phyloP scores from a whole-genome alignment of 2,329 filamentous ascomycete species.

The Colletotrichum tamarilloi region DNA sequence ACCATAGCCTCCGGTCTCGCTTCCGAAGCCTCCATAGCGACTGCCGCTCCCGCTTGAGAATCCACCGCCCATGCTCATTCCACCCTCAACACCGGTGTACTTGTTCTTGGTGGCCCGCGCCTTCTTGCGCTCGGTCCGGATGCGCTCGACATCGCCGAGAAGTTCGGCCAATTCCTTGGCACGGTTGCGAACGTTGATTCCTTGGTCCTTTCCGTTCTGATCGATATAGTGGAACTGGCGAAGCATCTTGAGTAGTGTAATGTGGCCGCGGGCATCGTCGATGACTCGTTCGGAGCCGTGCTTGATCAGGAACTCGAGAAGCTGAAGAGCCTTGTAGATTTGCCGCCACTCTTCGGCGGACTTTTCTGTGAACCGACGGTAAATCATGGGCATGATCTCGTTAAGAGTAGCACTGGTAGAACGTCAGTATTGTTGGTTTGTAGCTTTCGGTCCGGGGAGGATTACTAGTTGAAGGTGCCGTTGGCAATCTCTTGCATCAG shows the following conservation, averaged over 20 bases:
- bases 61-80: slow-evolving; percentile 69
- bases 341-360: slow-evolving; percentile 98
- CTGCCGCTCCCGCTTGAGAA: slow-evolving; percentile 60
- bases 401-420: slow-evolving; percentile 85
- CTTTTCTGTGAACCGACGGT: slow-evolving; percentile 99
- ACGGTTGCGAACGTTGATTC: slow-evolving; percentile 95
- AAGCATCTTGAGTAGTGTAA: slow-evolving; percentile 97
- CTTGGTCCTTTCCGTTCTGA: slow-evolving; percentile 96
- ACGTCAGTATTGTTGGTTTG: slow-evolving; percentile 15
- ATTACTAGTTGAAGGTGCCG: slow-evolving; percentile 95
- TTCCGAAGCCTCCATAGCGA: slow-evolving; percentile 92
- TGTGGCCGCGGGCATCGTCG: slow-evolving; percentile 94
- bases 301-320: slow-evolving; percentile 97
- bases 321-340: slow-evolving; percentile 97
- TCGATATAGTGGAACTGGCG: slow-evolving; percentile 98
- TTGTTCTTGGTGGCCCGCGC: slow-evolving; percentile 91
- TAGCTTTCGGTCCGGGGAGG: background rate
- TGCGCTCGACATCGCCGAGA: slow-evolving; percentile 90
- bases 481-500: slow-evolving; percentile 98
- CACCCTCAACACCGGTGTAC: slow-evolving; percentile 94
- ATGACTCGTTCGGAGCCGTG: slow-evolving; percentile 98
- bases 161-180: slow-evolving; percentile 96
- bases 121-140: slow-evolving; percentile 88
- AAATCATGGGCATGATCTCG: slow-evolving; percentile 99
- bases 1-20: slow-evolving; percentile 78